These are phyloP conservation scores for Talaromyces proteolyticus DNA, from an alignment of 495 filamentous ascomycete species.

Conservation along the genomic window DNA sequence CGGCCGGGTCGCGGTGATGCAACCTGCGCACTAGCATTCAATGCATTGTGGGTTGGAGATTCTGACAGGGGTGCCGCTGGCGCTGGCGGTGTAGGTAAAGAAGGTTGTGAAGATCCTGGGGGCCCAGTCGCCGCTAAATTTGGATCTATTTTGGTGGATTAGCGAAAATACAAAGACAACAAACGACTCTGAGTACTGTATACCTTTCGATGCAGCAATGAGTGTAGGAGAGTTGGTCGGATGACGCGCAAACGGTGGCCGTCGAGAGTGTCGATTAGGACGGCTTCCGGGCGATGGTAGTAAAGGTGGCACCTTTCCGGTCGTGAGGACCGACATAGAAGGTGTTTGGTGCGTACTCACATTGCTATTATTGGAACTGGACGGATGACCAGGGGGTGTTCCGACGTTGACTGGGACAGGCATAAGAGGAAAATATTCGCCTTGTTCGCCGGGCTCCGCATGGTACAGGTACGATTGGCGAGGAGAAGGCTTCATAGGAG, in stretches of 20 bases:
- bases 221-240: slow-evolving; percentile 79
- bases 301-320: slow-evolving; percentile 74
- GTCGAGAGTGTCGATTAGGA: slow-evolving; percentile 34
- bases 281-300: slow-evolving; percentile 76
- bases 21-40: slow-evolving; percentile 29
- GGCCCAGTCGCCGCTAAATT: slow-evolving; percentile 18
- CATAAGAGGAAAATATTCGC: slow-evolving; percentile 90
- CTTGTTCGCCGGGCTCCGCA: slow-evolving; percentile 65
- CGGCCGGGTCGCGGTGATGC: slow-evolving; percentile 31
- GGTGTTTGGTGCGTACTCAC: slow-evolving; percentile 21
- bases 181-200: background rate
- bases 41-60: slow-evolving; percentile 27
- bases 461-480: slow-evolving; percentile 49
- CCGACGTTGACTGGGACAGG: slow-evolving; percentile 40
- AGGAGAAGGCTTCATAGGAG: slow-evolving; percentile 73
- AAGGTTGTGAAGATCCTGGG: slow-evolving; percentile 19
- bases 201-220: slow-evolving; percentile 33
- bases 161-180: background rate
- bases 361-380: slow-evolving; percentile 14
- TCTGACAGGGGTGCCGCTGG: slow-evolving; percentile 26
- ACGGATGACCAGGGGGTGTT: slow-evolving; percentile 33
- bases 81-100: slow-evolving; percentile 31
- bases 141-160: slow-evolving; percentile 17
- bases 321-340: slow-evolving; percentile 74
- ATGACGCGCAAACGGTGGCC: slow-evolving; percentile 51